Percentiles rank a stretch among this genome's conserved stretches.
Conservation (phyloP, 2,329 filamentous ascomycete genomes). For the Calonectria pseudoreteaudii region DNA sequence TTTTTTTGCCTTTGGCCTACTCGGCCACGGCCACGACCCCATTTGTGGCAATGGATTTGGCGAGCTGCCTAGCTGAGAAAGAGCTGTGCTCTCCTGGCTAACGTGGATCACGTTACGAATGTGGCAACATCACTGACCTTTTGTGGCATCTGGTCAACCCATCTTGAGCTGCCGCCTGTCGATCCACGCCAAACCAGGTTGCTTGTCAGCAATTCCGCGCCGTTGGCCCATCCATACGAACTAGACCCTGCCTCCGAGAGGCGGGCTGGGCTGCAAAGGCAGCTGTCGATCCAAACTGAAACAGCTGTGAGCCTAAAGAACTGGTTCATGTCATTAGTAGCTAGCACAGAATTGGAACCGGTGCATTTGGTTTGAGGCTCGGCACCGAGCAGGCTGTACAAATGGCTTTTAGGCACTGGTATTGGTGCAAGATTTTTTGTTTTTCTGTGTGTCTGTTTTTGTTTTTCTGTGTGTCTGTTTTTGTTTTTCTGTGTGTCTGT, state of each 20-base stretch:
- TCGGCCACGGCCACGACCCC: background rate
- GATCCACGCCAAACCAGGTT: slow-evolving; percentile 39
- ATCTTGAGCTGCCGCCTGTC: slow-evolving; percentile 31
- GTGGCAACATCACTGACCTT: slow-evolving; percentile 37
- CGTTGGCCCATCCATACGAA: slow-evolving; percentile 15
- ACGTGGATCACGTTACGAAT: slow-evolving; percentile 34
- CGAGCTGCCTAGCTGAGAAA: background rate
- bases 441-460: too few species aligned
- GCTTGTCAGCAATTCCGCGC: slow-evolving; percentile 27
- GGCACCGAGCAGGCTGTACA: background rate
- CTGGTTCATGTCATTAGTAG: background rate
- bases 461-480: background rate
- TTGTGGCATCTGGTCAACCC: slow-evolving; percentile 20
- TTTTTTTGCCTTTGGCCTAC: slow-evolving; percentile 12
- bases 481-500: slow-evolving; percentile 27
- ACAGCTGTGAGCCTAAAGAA: slow-evolving; percentile 9
- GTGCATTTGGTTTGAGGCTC: background rate
- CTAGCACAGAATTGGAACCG: background rate
- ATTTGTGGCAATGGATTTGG: background rate
- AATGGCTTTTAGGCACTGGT: background rate
- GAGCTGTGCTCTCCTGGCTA: slow-evolving; percentile 17
- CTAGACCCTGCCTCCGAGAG: slow-evolving; percentile 22
- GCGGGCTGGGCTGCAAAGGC: slow-evolving; percentile 30
- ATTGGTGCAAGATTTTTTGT: slow-evolving; percentile 9
- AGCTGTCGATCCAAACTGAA: slow-evolving; percentile 7